A percentile compares a stretch with the other conserved stretches of the same genome.
phyloP scores from a whole-genome alignment of 345 rosid genomes.

The Eucalyptus cloeziana region DNA sequence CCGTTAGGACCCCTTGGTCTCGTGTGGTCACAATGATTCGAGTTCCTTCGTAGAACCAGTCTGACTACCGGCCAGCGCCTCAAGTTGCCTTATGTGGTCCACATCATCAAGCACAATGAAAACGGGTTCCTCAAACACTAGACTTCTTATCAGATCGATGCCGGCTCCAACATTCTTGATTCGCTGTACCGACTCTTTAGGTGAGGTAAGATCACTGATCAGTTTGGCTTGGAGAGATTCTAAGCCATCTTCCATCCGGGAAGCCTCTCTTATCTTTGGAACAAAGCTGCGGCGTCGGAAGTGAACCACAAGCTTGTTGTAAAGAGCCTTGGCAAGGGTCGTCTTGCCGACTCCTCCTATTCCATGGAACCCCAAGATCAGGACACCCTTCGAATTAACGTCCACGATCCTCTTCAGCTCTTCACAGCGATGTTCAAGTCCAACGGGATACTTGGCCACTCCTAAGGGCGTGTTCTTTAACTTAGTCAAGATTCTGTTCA shows the following conservation, averaged over 20 bases:
- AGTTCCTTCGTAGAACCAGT: slow-evolving; percentile 39
- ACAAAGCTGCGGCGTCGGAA: slow-evolving; percentile 13
- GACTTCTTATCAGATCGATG: neutral
- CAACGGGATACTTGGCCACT: slow-evolving; percentile 24
- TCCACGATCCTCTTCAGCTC: slow-evolving; percentile 1
- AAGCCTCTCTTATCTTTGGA: slow-evolving; percentile 16
- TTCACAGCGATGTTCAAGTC: slow-evolving; percentile 10
- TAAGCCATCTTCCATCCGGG: slow-evolving; percentile 4
- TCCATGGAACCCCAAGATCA: slow-evolving; percentile 19
- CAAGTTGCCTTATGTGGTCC: slow-evolving; percentile 16
- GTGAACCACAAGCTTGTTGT: slow-evolving; percentile 7
- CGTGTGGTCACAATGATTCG: slow-evolving; percentile 55
- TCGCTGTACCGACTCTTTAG: neutral
- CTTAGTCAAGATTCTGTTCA: slow-evolving; percentile 24
- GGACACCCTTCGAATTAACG: neutral
- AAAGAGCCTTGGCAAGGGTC: slow-evolving; percentile 26
- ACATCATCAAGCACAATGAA: slow-evolving; percentile 56
- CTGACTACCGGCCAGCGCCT: slow-evolving; percentile 28
- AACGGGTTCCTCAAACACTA: slow-evolving; percentile 9
- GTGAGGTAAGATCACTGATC: slow-evolving; percentile 8
- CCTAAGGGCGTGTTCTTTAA: slow-evolving; percentile 38
- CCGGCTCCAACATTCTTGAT: slow-evolving; percentile 11
- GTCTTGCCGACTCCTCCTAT: slow-evolving; percentile 38
- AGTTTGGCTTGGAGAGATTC: slow-evolving; percentile 25
- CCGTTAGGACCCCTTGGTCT: slow-evolving; percentile 14